phyloP scores from a whole-genome alignment of 2,329 filamentous ascomycete genomes.

The Cordyceps farinosa region DNA sequence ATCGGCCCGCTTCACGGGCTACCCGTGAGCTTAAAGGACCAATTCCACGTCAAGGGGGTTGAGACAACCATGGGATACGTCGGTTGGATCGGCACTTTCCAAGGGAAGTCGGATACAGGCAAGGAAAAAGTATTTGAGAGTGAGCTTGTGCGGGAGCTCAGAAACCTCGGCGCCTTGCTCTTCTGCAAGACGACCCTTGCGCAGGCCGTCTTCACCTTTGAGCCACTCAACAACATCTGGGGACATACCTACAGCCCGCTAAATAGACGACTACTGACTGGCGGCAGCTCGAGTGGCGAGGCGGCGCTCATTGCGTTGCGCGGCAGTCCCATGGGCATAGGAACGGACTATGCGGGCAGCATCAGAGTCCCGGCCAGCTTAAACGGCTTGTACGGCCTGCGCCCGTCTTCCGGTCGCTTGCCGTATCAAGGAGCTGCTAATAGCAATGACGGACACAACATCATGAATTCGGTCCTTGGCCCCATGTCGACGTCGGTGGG shows the following conservation, averaged over 20 bases:
- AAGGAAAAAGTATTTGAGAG: constrained; percentile 6
- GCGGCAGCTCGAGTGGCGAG: constrained; percentile 34
- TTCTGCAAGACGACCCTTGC: neutral
- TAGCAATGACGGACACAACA: neutral
- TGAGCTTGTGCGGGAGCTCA: neutral
- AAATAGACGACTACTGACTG: constrained; percentile 28
- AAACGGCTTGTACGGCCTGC: constrained; percentile 7
- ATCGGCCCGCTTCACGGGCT: neutral
- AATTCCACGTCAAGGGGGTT: neutral
- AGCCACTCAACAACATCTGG: constrained; percentile 30
- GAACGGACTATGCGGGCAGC: constrained; percentile 31
- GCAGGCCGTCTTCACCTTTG: constrained; percentile 5
- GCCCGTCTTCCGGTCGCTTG: constrained; percentile 5
- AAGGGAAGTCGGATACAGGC: neutral
- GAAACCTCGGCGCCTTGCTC: neutral
- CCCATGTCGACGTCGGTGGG: neutral
- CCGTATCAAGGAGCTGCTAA: neutral
- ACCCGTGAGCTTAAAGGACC: neutral
- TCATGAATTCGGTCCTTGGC: neutral
- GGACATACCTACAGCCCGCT: constrained; percentile 30
- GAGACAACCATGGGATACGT: constrained; percentile 4
- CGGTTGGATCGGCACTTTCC: constrained; percentile 5
- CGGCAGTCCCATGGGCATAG: constrained; percentile 29
- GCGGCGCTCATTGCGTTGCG: constrained; percentile 29
- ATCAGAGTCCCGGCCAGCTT: constrained; percentile 28